These are phyloP conservation scores for Lentithecium fluviatile DNA, from an alignment of 495 filamentous ascomycete genomes.

Conservation along the genomic window DNA sequence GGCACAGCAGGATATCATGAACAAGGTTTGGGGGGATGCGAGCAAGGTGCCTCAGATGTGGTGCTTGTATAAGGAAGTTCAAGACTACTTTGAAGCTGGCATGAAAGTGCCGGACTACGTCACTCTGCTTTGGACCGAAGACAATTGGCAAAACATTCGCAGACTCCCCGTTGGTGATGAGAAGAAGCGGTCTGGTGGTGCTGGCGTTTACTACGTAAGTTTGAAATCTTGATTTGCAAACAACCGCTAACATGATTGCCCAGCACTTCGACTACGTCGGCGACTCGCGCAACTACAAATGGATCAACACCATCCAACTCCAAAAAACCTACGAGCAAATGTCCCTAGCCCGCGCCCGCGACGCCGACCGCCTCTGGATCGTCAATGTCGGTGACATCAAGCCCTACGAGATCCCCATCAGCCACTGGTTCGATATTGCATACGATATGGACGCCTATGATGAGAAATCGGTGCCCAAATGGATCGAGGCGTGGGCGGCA, in stretches of 20 bases:
- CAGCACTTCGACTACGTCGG: slow-evolving; percentile 71
- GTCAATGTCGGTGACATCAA: slow-evolving; percentile 77
- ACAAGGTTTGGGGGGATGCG: slow-evolving; percentile 56
- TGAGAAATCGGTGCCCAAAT: slow-evolving; percentile 54
- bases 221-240: not conserved
- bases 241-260: not conserved
- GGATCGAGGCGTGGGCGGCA: slow-evolving; percentile 57
- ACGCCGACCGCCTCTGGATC: slow-evolving; percentile 69
- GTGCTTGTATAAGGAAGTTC: slow-evolving; percentile 52
- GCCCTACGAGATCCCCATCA: slow-evolving; percentile 66
- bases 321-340: slow-evolving; percentile 66
- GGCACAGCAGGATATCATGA: slow-evolving; percentile 58
- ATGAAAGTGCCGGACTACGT: slow-evolving; percentile 69
- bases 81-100: slow-evolving; percentile 64
- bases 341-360: slow-evolving; percentile 59
- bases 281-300: slow-evolving; percentile 63
- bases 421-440: slow-evolving; percentile 64
- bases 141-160: slow-evolving; percentile 71
- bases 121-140: slow-evolving; percentile 72
- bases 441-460: slow-evolving; percentile 59
- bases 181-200: slow-evolving; percentile 59
- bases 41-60: slow-evolving; percentile 65
- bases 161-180: slow-evolving; percentile 64
- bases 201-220: slow-evolving; percentile 67
- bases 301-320: slow-evolving; percentile 70